Base-by-base conservation (phyloP, 2,329 filamentous ascomycete species). In the Pleomassaria siparia region DNA sequence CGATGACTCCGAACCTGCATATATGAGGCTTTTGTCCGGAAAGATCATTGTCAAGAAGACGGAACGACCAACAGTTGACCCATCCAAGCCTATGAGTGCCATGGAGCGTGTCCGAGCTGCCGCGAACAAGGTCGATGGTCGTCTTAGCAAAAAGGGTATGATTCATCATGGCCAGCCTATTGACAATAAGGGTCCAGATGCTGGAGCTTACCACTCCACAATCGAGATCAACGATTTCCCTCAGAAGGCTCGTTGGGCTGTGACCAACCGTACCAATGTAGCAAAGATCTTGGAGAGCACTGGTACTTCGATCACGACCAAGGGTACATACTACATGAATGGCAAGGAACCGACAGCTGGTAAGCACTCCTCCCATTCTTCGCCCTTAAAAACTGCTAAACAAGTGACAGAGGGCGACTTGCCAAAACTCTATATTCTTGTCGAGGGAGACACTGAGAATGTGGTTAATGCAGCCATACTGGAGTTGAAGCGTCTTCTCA, bases 171-270 rank as follows among this genome's bases (percentile, higher is more conserved):
- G 94, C 12, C 91, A 95, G 52, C 91, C 94, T 7, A 95, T 96
- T 67, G 94, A 99, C 76, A 99, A 99, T 76, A 96, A 96, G 72
- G 94, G 94, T 1, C 94, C 94, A 0, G 94, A 99, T 71, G 94
- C 94, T 2, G 94, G 94, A 43, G 91, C 91, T 0, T 99, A 91
- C 80, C 94, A 99, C 70, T 91, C 94, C 13, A 97, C 92, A 3
- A 80, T 99, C 52, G 94, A 97, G 72, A 99, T 99, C 82, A 99
- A 99, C 72, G 94, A 99, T 73, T 97, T 97, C 73, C 94, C 94
- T 26, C 94, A 99, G 71, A 97, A 96, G 78, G 94, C 94, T 55
- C 84, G 94, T 60, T 99, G 94, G 94, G 92, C 91, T 10, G 94
- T 99, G 74, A 99, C 94, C 30, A 99, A 99, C 71, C 85, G 94